Evolutionary conservation across 148 eudicot genomes (phyloP).

Genomic region (Camellia japonica): DNA sequence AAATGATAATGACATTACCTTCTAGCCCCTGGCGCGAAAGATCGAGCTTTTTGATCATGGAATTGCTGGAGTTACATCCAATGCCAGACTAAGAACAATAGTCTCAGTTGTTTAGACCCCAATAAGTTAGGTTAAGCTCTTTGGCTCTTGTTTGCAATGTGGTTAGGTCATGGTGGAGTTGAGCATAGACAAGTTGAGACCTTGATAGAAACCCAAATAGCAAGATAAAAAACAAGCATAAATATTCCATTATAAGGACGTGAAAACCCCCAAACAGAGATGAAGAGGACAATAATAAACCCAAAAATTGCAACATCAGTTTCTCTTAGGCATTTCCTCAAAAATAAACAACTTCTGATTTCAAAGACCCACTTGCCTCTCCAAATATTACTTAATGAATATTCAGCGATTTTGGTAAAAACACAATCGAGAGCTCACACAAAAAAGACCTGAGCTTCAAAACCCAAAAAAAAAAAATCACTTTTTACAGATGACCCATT

Average conservation of each 20-base stretch:
- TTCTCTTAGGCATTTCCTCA: too few species aligned
- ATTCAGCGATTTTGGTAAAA: too few species aligned
- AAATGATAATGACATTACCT: too few species aligned
- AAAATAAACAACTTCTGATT: too few species aligned
- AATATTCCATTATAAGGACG: not conserved
- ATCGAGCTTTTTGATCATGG: too few species aligned
- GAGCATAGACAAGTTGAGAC: slow-evolving; percentile 38
- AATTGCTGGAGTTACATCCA: too few species aligned
- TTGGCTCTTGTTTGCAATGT: slow-evolving; percentile 50
- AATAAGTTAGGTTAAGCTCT: slow-evolving; percentile 56
- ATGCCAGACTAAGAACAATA: slow-evolving; percentile 29
- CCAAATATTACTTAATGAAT: not conserved
- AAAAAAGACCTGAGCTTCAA: not conserved
- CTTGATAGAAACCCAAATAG: slow-evolving; percentile 37
- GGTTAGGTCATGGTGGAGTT: slow-evolving; percentile 42
- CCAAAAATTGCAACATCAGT: not conserved
- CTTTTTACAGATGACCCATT: not conserved
- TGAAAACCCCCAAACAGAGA: not conserved
- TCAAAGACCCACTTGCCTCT: too few species aligned
- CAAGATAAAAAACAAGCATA: slow-evolving; percentile 28
- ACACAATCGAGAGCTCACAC: too few species aligned
- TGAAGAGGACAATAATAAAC: slow-evolving; percentile 5
- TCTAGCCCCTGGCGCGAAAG: too few species aligned
- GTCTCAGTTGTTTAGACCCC: slow-evolving; percentile 64
- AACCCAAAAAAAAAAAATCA: not conserved